Conservation (phyloP, 352 stramenopile species). For the Elongisporangium anandrum region DNA sequence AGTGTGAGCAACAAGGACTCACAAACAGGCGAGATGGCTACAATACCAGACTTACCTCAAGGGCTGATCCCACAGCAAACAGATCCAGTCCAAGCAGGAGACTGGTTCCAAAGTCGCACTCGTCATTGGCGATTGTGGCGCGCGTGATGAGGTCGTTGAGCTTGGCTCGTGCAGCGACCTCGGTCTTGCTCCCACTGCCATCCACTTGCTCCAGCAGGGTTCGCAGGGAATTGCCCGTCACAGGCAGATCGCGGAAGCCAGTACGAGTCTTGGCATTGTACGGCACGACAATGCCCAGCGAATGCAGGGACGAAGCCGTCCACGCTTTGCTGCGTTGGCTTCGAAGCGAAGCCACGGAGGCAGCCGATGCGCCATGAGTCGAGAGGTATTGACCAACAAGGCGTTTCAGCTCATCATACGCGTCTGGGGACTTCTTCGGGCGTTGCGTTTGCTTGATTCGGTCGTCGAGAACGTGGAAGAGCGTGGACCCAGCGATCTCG, state of each 20-base stretch:
- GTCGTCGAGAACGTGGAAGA: conserved; percentile 38
- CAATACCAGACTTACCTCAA: conserved; percentile 26
- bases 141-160: conserved; percentile 55
- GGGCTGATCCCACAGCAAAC: conserved; percentile 30
- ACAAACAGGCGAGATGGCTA: background rate
- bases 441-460: background rate
- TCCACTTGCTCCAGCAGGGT: conserved; percentile 24
- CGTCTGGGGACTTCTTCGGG: background rate
- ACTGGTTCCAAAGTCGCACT: conserved; percentile 66
- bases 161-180: conserved; percentile 16
- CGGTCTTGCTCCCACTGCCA: conserved; percentile 11
- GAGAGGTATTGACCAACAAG: conserved; percentile 2
- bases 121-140: conserved; percentile 62
- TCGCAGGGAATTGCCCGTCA: conserved; percentile 23
- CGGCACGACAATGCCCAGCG: conserved; percentile 49
- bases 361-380: background rate
- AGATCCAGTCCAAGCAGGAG: conserved; percentile 59
- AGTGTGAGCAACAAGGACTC: background rate
- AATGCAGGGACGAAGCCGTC: conserved; percentile 30
- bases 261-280: conserved; percentile 42
- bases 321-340: conserved; percentile 23
- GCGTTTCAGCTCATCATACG: background rate
- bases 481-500: conserved; percentile 21
- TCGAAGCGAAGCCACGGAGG: conserved; percentile 13
- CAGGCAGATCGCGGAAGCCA: conserved; percentile 50